A percentile compares a stretch with the other conserved stretches of the same genome.
Conservation (phyloP, 2,329 filamentous ascomycete species). For the Harringtonia lauricola region DNA sequence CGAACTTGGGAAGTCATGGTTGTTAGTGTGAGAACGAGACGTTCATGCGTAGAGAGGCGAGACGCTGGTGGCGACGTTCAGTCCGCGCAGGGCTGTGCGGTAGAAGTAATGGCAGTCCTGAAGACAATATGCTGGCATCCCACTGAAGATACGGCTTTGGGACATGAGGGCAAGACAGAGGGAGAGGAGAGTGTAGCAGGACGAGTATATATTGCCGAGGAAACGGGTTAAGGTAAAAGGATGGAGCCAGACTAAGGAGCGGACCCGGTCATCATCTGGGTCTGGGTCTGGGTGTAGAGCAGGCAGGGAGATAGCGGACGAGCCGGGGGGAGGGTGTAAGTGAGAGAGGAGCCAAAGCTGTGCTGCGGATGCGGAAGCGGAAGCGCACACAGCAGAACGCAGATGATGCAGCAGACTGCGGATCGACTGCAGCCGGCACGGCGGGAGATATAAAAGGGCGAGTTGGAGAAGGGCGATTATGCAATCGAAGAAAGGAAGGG, state of each 20-base stretch:
- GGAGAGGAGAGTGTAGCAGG: background rate
- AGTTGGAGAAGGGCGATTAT: background rate
- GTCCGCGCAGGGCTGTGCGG: slow-evolving; percentile 75
- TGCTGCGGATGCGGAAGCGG: background rate
- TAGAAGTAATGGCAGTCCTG: slow-evolving; percentile 92
- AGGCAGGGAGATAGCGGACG: too few species aligned
- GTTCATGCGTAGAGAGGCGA: slow-evolving; percentile 64
- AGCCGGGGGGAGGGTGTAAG: background rate
- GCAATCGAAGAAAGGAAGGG: background rate
- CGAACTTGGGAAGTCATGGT: slow-evolving; percentile 55
- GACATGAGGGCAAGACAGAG: background rate
- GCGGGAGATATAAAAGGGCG: background rate
- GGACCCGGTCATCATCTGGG: background rate
- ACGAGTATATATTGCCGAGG: background rate
- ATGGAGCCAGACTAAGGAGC: background rate
- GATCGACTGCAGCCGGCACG: background rate
- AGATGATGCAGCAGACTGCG: background rate
- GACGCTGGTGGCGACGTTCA: slow-evolving; percentile 71
- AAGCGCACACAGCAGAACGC: background rate
- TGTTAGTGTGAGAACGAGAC: slow-evolving; percentile 27
- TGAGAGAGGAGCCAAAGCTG: too few species aligned
- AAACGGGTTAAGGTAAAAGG: background rate
- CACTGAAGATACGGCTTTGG: slow-evolving; percentile 21
- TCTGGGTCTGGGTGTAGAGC: too few species aligned
- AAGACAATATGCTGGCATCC: slow-evolving; percentile 72